phyloP scores from a whole-genome alignment of 495 filamentous ascomycete species.

The Neurospora tetraspora region DNA sequence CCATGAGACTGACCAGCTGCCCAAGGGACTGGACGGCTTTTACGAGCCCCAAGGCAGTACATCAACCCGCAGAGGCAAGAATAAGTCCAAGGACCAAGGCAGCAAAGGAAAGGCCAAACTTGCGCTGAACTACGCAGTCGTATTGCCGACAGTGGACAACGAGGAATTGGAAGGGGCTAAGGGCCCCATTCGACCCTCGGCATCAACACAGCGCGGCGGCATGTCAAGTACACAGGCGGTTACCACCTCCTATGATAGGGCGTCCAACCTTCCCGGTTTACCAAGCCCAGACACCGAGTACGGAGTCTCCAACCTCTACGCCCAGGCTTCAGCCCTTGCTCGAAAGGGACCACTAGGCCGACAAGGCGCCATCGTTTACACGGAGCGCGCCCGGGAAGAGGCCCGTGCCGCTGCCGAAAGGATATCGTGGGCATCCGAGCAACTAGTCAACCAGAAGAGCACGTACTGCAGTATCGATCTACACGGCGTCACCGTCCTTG shows the following conservation, averaged over 20 bases:
- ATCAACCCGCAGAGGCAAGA: slow-evolving; percentile 36
- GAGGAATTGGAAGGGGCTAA: slow-evolving; percentile 18
- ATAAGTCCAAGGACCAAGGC: slow-evolving; percentile 5
- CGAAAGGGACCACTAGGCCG: slow-evolving; percentile 31
- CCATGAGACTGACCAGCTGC: slow-evolving; percentile 45
- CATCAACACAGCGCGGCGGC: background rate
- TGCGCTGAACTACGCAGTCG: slow-evolving; percentile 12
- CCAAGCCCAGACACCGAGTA: background rate
- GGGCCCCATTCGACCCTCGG: slow-evolving; percentile 7
- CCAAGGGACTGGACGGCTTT: slow-evolving; percentile 77
- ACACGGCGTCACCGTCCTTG: slow-evolving; percentile 71
- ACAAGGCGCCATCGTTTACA: slow-evolving; percentile 29
- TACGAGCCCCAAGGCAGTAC: slow-evolving; percentile 32
- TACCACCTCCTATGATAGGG: background rate
- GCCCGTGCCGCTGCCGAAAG: slow-evolving; percentile 12
- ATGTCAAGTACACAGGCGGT: background rate
- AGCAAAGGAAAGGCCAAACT: slow-evolving; percentile 5
- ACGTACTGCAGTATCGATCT: slow-evolving; percentile 54
- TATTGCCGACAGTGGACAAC: slow-evolving; percentile 9
- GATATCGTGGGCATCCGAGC: slow-evolving; percentile 38
- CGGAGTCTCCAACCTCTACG: slow-evolving; percentile 7
- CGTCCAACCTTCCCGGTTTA: background rate
- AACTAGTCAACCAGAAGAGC: slow-evolving; percentile 51
- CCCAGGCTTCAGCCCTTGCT: slow-evolving; percentile 21
- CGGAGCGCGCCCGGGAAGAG: slow-evolving; percentile 22